phyloP scores from a whole-genome alignment of 805 yeast species.

The Hanseniaspora hatyaiensis region DNA sequence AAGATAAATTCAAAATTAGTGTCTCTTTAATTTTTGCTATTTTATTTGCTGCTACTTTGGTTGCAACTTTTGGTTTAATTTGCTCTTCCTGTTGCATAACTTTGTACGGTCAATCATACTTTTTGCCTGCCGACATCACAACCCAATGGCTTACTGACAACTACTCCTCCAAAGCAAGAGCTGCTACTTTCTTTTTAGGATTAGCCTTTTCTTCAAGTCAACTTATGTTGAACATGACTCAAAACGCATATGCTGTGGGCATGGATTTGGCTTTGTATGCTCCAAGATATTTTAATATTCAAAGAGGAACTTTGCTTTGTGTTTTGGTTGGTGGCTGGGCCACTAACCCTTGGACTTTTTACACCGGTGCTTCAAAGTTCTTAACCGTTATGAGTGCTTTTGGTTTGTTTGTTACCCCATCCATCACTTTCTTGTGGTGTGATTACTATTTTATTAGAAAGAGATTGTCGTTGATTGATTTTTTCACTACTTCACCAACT shows the following conservation, averaged over 20 bases:
- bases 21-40: constrained; percentile 22
- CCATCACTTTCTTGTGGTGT: constrained; percentile 29
- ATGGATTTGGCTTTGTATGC: constrained; percentile 31
- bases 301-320: constrained; percentile 32
- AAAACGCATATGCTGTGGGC: constrained; percentile 33
- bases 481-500: constrained; percentile 25
- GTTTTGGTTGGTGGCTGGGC: constrained; percentile 28
- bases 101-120: constrained; percentile 30
- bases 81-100: constrained; percentile 30
- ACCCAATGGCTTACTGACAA: constrained; percentile 32
- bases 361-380: constrained; percentile 31
- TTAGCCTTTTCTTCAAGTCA: constrained; percentile 31
- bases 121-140: constrained; percentile 33
- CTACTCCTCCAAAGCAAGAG: constrained; percentile 30
- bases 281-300: constrained; percentile 29
- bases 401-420: constrained; percentile 32
- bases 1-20: constrained; percentile 16
- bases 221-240: constrained; percentile 30
- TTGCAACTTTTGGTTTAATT: constrained; percentile 34
- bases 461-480: constrained; percentile 28
- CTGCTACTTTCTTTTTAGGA: constrained; percentile 35
- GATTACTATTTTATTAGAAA: constrained; percentile 31
- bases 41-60: constrained; percentile 31
- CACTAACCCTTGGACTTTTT: constrained; percentile 33
- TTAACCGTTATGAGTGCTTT: constrained; percentile 32